Evolutionary conservation across 2,329 filamentous ascomycete genomes (phyloP), one percentile per base, ranked within the genome.

Genomic region (Cylindrodendrum hubeiense): DNA sequence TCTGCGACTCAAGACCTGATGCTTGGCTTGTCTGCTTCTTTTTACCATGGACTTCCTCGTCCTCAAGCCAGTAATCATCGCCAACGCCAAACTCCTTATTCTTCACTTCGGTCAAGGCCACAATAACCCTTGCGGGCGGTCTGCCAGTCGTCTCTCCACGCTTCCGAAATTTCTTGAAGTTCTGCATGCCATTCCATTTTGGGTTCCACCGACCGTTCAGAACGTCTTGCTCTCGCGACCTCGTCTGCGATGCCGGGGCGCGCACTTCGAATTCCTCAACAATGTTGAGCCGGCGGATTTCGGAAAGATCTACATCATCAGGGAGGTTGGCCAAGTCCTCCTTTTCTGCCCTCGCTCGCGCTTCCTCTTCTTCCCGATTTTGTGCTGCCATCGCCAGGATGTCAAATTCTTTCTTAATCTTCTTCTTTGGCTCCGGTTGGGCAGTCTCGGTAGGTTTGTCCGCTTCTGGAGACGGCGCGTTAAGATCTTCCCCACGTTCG

Each of bases 141-240:
- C 85, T 77, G 6, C 85, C 81, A 2, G 74, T 67, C 6, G 70
- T 69, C 21, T 86, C 86, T 24, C 88, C 90, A 57, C 88, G 84
- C 59, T 84, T 85, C 22, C 86, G 85, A 75, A 99, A 99, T 72
- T 89, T 92, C 79, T 99, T 99, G 82, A 97, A 99, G 76, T 99
- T 98, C 79, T 94, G 95, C 46, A 95, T 87, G 1, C 95, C 96
- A 76, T 98, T 97, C 96, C 96, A 99, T 41, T 86, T 86, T 1
- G 93, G 90, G 70, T 98, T 89, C 95, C 95, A 98, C 43, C 93
- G 86, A 5, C 85, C 84, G 46, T 84, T 82, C 2, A 80, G 83
- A 47, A 85, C 77, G 21, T 87, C 85, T 61, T 83, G 80, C n/a
- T 90, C 88, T 67, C 73, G 69, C 66, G 71, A 78, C 59, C 70